Evolutionary conservation across 345 rosid species (phyloP), one percentile per base, ranked within the genome.

Genomic region (Salix purpurea): DNA sequence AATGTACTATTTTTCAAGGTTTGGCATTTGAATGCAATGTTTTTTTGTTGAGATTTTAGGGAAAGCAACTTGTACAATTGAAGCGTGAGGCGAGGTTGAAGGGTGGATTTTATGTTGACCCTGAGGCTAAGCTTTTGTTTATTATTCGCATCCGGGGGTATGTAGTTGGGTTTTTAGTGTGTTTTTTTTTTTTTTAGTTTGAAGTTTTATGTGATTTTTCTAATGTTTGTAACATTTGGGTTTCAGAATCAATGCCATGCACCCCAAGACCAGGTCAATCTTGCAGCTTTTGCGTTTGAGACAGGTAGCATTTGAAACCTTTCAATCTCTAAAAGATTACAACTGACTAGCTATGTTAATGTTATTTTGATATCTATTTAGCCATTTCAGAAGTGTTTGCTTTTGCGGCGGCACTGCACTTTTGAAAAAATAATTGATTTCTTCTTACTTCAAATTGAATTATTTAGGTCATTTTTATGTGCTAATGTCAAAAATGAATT

Each of bases 271-370:
- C 2, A 88, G 89, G 80, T 91, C 86, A 87, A 94, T 94, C 69
- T 86, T 94, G 85, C 97, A 91, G 90, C 97, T 95, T n/a, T 73
- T 95, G 77, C 95, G 97, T 75, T 71, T 95, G 85, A 86, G 96
- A 88, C 99, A 94, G 98, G 97, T 94, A 39, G 3, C 69, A 26
- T 23, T 13, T 62, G 32, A 21, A 23, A 23, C 69, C 40, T 58
- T 58, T 58, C 24, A 9, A n/a, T 26, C 62, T 58, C 11, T 9
- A n/a, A n/a, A 10, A 10, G 62, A n/a, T 58, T 58, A 1, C 58
- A n/a, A 0, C 60, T 65, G 5, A 6, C 13, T 58, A 58, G 67
- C 16, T 52, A 36, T 58, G 23, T 1, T 56, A 8, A 19, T 23
- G 18, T 72, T 60, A 34, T 37, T 44, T 7, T 70, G 56, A 23